Evolutionary conservation across 2,329 filamentous ascomycete genomes (phyloP).

Genomic region (Aspergillus latus): DNA sequence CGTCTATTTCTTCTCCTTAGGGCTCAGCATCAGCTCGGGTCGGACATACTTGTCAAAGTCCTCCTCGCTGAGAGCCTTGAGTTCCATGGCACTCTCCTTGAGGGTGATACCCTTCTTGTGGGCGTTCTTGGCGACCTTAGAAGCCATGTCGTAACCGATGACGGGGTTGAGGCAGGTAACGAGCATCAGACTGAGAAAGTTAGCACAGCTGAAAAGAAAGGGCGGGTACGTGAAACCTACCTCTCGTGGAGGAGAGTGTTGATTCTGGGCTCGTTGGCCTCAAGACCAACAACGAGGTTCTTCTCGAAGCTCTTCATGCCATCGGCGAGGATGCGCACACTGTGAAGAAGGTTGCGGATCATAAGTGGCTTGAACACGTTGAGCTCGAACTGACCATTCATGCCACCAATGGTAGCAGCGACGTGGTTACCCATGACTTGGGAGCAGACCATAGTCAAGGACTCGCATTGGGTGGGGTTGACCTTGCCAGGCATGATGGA

Average conservation of each 20-base stretch:
- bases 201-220: slow-evolving; percentile 16
- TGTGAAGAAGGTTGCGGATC: slow-evolving; percentile 94
- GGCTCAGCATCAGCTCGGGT: slow-evolving; percentile 93
- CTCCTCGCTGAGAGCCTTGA: slow-evolving; percentile 81
- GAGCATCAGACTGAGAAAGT: slow-evolving; percentile 75
- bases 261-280: slow-evolving; percentile 94
- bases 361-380: slow-evolving; percentile 99
- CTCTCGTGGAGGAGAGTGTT: slow-evolving; percentile 87
- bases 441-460: slow-evolving; percentile 93
- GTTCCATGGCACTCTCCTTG: slow-evolving; percentile 90
- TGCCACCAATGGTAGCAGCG: slow-evolving; percentile 87
- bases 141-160: slow-evolving; percentile 96
- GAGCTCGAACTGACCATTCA: slow-evolving; percentile 97
- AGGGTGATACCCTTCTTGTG: slow-evolving; percentile 97
- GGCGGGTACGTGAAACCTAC: slow-evolving; percentile 51
- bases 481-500: slow-evolving; percentile 99
- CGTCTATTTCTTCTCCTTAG: slow-evolving; percentile 64
- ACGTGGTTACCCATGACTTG: slow-evolving; percentile 98
- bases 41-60: slow-evolving; percentile 89
- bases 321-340: slow-evolving; percentile 80
- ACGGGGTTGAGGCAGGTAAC: slow-evolving; percentile 97
- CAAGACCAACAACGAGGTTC: slow-evolving; percentile 82
- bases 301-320: slow-evolving; percentile 94
- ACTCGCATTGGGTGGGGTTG: slow-evolving; percentile 97
- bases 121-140: slow-evolving; percentile 96